Evolutionary conservation across 1,284 basidiomycete genomes (phyloP), one percentile per base, ranked within the genome.

Genomic region (Rugiboletus extremiorientalis): DNA sequence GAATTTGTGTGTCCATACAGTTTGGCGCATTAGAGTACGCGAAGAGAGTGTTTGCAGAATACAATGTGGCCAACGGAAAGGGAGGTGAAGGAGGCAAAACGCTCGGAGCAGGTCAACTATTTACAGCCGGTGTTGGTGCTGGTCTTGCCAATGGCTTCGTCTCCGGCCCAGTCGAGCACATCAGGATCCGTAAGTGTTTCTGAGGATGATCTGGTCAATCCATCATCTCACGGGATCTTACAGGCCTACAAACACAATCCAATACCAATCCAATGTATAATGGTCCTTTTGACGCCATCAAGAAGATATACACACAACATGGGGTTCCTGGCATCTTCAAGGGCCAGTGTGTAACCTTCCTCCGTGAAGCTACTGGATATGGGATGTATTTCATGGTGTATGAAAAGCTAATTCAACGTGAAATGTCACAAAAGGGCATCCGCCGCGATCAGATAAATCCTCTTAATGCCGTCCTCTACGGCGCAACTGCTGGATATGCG

Each of bases 161-260:
- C 22, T 96, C 95, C 1, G 94, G 94, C 3, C 96, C 96, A 4
- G 94, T 99, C 16, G 96, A 99, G 74, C 95, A 98, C 71, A 94
- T 98, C 67, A 91, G 96, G 79, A 98, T 98, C 66, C 90, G 96
- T 89, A 64, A 70, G 91, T 81, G n/a, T 41, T 50, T 49, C 14
- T n/a, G n/a, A n/a, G 28, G 23, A 34, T 43, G 50, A 56, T 40
- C 44, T 23, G 1, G 16, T 41, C 48, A 16, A 56, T 52, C 16
- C 27, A 36, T 37, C 23, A 25, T 60, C 50, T 60, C 51, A 60
- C 53, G n/a, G 5, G 22, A 54, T 57, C n/a, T 52, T 44, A 36
- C 68, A 92, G 91, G 92, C 53, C 76, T 97, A 31, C 94, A 97
- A 76, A 95, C 91, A 4, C 94, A 96, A 72, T 88, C 90, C 5